Percentiles rank a stretch among this genome's conserved stretches.
Conservation (phyloP, 1,284 basidiomycete genomes). For the Rhodofomes roseus region DNA sequence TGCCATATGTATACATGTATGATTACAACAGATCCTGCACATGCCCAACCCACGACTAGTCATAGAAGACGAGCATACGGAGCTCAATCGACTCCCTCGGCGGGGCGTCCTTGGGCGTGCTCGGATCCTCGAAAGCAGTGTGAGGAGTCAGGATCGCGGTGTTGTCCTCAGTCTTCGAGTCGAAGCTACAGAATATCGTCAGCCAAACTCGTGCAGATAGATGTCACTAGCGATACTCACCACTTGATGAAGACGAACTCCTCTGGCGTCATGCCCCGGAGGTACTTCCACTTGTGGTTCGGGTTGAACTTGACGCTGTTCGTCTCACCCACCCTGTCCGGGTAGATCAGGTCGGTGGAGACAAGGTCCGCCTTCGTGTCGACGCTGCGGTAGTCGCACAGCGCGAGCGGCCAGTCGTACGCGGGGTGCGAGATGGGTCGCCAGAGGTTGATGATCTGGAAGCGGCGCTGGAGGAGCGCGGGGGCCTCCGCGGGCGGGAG, state of each 20-base stretch:
- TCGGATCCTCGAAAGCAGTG: slow-evolving; percentile 50
- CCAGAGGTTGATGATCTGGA: slow-evolving; percentile 76
- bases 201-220: not conserved
- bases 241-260: slow-evolving; percentile 68
- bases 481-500: slow-evolving; percentile 45
- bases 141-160: slow-evolving; percentile 54
- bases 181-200: slow-evolving; percentile 34
- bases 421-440: slow-evolving; percentile 54
- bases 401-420: slow-evolving; percentile 55
- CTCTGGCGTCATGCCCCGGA: slow-evolving; percentile 57
- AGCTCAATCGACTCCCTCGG: slow-evolving; percentile 55
- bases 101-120: slow-evolving; percentile 45
- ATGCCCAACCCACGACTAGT: slow-evolving; percentile 21
- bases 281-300: slow-evolving; percentile 62
- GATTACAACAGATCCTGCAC: not conserved
- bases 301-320: slow-evolving; percentile 49
- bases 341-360: slow-evolving; percentile 48
- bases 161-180: slow-evolving; percentile 46
- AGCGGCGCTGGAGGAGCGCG: slow-evolving; percentile 41
- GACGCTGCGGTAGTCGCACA: slow-evolving; percentile 62
- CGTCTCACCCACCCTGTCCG: slow-evolving; percentile 56
- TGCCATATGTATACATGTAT: not conserved
- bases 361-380: slow-evolving; percentile 43
- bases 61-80: slow-evolving; percentile 56
- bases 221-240: slow-evolving; percentile 32